Conservation (phyloP, 2,329 filamentous ascomycete genomes). For the Sporothrix brunneoviolacea region DNA sequence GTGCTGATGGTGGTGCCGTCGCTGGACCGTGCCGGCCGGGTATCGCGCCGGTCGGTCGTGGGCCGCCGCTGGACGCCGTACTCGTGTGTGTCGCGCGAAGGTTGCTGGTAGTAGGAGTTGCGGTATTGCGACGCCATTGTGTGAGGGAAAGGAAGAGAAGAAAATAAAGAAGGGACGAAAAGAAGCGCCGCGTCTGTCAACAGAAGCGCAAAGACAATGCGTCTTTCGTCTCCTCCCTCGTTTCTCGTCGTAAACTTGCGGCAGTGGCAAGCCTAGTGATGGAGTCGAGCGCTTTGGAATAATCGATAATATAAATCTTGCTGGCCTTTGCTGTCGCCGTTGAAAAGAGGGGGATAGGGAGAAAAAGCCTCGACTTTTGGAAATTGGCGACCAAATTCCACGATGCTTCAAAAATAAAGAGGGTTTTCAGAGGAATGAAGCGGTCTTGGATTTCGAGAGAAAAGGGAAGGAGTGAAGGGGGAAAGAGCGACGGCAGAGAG, state of each 20-base stretch:
- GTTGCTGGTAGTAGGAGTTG: slow-evolving; percentile 44
- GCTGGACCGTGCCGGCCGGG: slow-evolving; percentile 61
- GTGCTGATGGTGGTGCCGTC: slow-evolving; percentile 86
- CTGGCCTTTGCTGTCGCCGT: background rate
- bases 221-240: background rate
- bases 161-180: background rate
- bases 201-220: background rate
- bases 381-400: background rate
- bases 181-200: slow-evolving; percentile 2
- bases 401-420: background rate
- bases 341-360: background rate
- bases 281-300: background rate
- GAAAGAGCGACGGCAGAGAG: background rate
- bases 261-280: too few relatives aligned
- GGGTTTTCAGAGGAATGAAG: slow-evolving; percentile 10
- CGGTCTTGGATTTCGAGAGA: background rate
- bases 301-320: background rate
- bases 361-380: background rate
- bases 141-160: background rate
- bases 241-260: background rate
- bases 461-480: slow-evolving; percentile 4
- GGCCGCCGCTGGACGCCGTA: slow-evolving; percentile 31
- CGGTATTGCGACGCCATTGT: slow-evolving; percentile 40
- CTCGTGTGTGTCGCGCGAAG: slow-evolving; percentile 35
- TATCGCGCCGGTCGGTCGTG: slow-evolving; percentile 36